Base-by-base conservation (phyloP, 805 yeast species). In the Ogataea methanolica region DNA sequence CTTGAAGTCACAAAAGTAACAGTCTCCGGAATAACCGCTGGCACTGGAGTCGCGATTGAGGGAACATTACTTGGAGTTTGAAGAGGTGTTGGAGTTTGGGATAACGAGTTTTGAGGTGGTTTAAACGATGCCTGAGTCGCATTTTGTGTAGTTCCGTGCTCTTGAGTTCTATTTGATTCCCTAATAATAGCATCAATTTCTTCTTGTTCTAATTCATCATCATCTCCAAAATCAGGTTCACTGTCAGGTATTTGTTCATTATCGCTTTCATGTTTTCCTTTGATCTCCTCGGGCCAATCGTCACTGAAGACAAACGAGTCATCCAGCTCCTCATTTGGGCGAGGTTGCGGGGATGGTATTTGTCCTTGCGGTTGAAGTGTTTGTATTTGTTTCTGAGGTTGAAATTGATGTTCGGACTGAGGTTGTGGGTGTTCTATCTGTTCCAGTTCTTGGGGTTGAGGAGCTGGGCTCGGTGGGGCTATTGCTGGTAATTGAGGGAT, bases 1-100 rank as follows among this genome's bases (percentile, higher is more conserved):
- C 78, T 78, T 1, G 90, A 88, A 45, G 82, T 76, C 36, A 82
- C 83, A 67, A 84, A 84, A 17, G 58, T 53, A 17, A 64, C 66
- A 8, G 48, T 57, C 22, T 55, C 52, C 0, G 68, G 68, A 33
- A 63, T 58, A 2, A 39, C 36, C 5, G 45, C 41, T 8, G 48
- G 53, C 16, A 60, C 47, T 23, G 55, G 48, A 26, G 11, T 26
- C 4, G 31, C 12, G 9, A 11, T 26, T 26, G 31, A 6, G 3
- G 12, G 9, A 15, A 46, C 26, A 8, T 2, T 37, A 14, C 26
- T 42, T 11, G 49, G 36, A 9, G 49, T 41, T 16, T 48, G 46
- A 15, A 15, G n/a, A 19, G 19, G 26, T 8, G 22, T 19, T 17
- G 40, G 40, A 8, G n/a, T 17, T 12, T 17, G 29, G 19, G 22